phyloP scores from a whole-genome alignment of 805 yeast genomes.

The Brettanomyces custersianus region DNA sequence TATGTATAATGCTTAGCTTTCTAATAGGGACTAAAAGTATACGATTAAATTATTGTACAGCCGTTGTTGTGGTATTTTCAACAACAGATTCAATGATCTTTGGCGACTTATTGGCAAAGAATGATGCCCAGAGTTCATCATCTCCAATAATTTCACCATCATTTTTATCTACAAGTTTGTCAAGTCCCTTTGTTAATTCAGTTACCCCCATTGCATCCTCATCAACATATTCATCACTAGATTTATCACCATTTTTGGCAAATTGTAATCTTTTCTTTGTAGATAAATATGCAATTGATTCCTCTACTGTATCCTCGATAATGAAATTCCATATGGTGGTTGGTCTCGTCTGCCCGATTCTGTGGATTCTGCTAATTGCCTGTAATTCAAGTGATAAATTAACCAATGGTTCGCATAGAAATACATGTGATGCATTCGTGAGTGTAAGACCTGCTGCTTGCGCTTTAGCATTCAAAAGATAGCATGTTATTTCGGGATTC shows the following conservation, averaged over 20 bases:
- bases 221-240: conserved; percentile 15
- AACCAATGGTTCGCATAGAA: conserved; percentile 86
- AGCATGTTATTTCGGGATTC: conserved; percentile 62
- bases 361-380: conserved; percentile 84
- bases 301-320: conserved; percentile 79
- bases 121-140: conserved; percentile 55
- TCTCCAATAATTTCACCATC: conserved; percentile 54
- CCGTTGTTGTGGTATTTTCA: too few species aligned
- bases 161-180: conserved; percentile 36
- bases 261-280: conserved; percentile 49
- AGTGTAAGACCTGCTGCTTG: conserved; percentile 88
- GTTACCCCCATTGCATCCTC: conserved; percentile 43
- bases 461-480: conserved; percentile 73
- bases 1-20: too few species aligned
- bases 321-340: conserved; percentile 93
- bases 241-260: conserved; percentile 17
- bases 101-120: conserved; percentile 33
- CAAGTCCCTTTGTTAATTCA: conserved; percentile 44
- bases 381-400: conserved; percentile 83
- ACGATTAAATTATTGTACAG: too few species aligned
- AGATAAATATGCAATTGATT: conserved; percentile 65
- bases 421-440: conserved; percentile 87
- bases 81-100: conserved; percentile 12
- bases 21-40: too few species aligned
- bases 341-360: conserved; percentile 78